Base-by-base conservation (phyloP, 495 filamentous ascomycete genomes). In the Xylaria telfairii region DNA sequence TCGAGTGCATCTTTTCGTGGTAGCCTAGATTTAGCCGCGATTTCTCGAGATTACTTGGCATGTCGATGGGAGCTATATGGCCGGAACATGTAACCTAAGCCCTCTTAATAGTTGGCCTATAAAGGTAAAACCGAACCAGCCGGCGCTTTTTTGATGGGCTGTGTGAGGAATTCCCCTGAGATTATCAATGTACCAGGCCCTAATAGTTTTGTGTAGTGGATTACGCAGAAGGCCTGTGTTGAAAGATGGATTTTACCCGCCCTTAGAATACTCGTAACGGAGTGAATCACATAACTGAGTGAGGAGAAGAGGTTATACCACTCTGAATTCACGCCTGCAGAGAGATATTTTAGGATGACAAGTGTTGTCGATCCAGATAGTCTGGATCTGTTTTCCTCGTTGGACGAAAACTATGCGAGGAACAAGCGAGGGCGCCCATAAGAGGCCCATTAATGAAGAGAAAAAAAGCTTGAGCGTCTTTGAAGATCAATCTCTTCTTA, bases 21-120 rank as follows among this genome's bases (percentile, higher is more conserved):
- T 54, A 28, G 46, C 9, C 47, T 3, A 39, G 24, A 66, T 66
- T 64, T 66, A 66, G 47, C 64, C 64, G 64, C 30, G n/a, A 41
- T 53, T 54, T 28, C 26, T 54, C 51, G 51, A 54, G 51, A 54
- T 54, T 54, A 26, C 51, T 54, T 28, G 26, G 51, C 51, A 30
- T 54, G 24, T 54, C 51, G 24, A 54, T 54, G 51, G 49, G 24
- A 26, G 9, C 21, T 53, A 19, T 53, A 13, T 6, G 17, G 44
- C 46, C 46, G 46, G 19, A 49, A 49, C 7, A 17, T 49, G n/a
- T 10, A 21, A 49, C 4, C 17, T n/a, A 21, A 24, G 19, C 24
- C 51, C 26, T 26, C 26, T 26, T 26, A 54, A 54, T 54, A n/a
- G n/a, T n/a, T n/a, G n/a, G n/a, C n/a, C n/a, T n/a, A n/a, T n/a